phyloP scores from a whole-genome alignment of 164 flowering plant genomes.

The Macadamia integrifolia region DNA sequence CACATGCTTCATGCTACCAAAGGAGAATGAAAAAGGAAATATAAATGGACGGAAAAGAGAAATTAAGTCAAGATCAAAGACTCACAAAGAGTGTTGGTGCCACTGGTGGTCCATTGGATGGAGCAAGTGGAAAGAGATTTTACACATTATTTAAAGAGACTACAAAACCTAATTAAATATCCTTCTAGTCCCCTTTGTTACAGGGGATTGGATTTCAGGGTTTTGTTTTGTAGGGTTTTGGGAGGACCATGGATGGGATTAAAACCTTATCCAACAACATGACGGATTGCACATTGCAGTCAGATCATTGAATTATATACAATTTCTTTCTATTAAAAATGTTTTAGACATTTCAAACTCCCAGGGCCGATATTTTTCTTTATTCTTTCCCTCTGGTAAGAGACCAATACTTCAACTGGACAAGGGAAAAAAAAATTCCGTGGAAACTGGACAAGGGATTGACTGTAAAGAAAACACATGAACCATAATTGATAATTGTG shows the following conservation, averaged over 20 bases:
- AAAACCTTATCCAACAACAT: conserved; percentile 27
- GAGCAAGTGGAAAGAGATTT: conserved; percentile 2
- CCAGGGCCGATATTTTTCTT: neutral
- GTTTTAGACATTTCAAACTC: neutral
- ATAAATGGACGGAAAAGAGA: too few species aligned
- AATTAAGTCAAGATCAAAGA: too few species aligned
- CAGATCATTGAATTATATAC: too few species aligned
- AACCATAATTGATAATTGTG: conserved; percentile 22
- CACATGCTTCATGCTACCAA: conserved; percentile 15
- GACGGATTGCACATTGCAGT: conserved; percentile 2
- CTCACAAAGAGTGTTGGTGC: too few species aligned
- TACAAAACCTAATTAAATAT: neutral
- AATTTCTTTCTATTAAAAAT: too few species aligned
- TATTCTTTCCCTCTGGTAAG: conserved; percentile 1
- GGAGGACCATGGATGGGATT: conserved; percentile 14
- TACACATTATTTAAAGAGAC: neutral
- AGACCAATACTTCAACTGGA: conserved; percentile 15
- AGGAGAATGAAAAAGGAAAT: neutral
- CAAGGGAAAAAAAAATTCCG: conserved; percentile 2
- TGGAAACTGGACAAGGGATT: conserved; percentile 9
- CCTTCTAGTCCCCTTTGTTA: neutral
- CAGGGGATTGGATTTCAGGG: conserved; percentile 13
- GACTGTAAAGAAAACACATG: conserved; percentile 7
- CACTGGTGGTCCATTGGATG: neutral
- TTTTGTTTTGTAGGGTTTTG: conserved; percentile 27